Evolutionary conservation across 805 yeast genomes (phyloP), one percentile per base, ranked within the genome.

Genomic region (Brettanomyces naardenensis): DNA sequence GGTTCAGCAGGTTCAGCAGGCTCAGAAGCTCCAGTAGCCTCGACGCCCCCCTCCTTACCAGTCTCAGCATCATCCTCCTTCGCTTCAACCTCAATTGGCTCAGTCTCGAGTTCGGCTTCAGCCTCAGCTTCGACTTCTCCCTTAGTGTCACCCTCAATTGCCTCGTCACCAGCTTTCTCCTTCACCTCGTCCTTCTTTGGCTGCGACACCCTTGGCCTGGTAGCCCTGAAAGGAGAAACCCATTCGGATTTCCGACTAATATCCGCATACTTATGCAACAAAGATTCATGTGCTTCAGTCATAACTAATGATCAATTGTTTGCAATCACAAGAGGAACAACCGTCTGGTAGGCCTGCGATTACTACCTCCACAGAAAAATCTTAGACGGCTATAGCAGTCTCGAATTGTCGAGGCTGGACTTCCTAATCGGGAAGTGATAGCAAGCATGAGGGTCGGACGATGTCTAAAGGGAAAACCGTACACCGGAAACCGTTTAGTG

Each of bases 21-120:
- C 20, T 28, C 39, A 15, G 29, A 34, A 26, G 32, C 42, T 4
- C 31, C 41, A 22, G 38, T 44, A 19, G 30, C 42, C 23, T 27
- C 50, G 3, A 41, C 49, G 15, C 28, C 53, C 19, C 40, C 47
- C 17, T 39, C 44, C 17, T 23, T 34, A 11, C 31, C 39, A 14
- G 38, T 37, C 15, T 36, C 39, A 6, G 19, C 44, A 7, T 38
- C 49, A 20, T 28, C 44, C 28, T 28, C 46, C 22, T 35, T 41
- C 32, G 27, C 44, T 21, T 42, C 49, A 3, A 36, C 46, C 28
- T 14, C 38, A n/a, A n/a, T n/a, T n/a, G n/a, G n/a, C n/a, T n/a
- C 44, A 11, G 32, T 20, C 17, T 19, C 41, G 4, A 20, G 42
- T 11, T 37, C 37, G 10, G 35, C 35, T 20, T 38, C 38, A 6